These are phyloP conservation scores for Metarhizium brunneum DNA, from an alignment of 2,329 filamentous ascomycete genomes.

Conservation along the genomic window DNA sequence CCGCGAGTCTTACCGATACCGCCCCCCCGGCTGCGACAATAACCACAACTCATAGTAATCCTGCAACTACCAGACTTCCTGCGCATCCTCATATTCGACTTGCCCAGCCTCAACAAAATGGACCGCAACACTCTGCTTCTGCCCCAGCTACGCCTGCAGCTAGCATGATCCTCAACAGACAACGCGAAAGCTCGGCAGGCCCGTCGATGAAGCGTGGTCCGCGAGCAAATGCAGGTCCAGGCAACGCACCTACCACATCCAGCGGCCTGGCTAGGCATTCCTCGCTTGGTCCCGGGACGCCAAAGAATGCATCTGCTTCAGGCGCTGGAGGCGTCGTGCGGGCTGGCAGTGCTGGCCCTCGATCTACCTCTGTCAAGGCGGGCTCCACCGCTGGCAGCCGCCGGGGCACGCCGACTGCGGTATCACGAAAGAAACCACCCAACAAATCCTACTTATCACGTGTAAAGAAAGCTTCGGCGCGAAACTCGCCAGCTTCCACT, in stretches of 20 bases:
- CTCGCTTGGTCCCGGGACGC: constrained; percentile 53
- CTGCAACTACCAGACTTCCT: constrained; percentile 32
- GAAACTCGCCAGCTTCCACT: constrained; percentile 54
- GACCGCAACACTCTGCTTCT: constrained; percentile 35
- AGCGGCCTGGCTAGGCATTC: constrained; percentile 53
- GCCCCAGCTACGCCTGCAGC: constrained; percentile 53
- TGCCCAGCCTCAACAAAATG: constrained; percentile 35
- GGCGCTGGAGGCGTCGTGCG: constrained; percentile 25
- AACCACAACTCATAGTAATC: constrained; percentile 26
- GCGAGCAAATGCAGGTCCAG: constrained; percentile 37
- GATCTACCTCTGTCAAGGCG: constrained; percentile 38
- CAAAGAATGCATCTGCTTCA: constrained; percentile 32
- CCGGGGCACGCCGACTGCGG: constrained; percentile 37
- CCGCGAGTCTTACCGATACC: constrained; percentile 23
- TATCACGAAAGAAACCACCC: constrained; percentile 38
- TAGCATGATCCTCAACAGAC: constrained; percentile 48
- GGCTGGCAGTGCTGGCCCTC: constrained; percentile 52
- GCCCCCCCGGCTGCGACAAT: constrained; percentile 18
- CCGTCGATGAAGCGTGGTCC: constrained; percentile 47
- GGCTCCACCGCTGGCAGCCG: constrained; percentile 28
- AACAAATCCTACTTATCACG: constrained; percentile 54
- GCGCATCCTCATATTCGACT: constrained; percentile 38
- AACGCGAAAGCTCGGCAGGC: constrained; percentile 50
- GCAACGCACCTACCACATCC: constrained; percentile 39
- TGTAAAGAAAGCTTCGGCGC: constrained; percentile 47